A percentile compares a stretch with the other conserved stretches of the same genome.
phyloP scores from a whole-genome alignment of 108 stramenopile species.

The Bacterosira constricta region DNA sequence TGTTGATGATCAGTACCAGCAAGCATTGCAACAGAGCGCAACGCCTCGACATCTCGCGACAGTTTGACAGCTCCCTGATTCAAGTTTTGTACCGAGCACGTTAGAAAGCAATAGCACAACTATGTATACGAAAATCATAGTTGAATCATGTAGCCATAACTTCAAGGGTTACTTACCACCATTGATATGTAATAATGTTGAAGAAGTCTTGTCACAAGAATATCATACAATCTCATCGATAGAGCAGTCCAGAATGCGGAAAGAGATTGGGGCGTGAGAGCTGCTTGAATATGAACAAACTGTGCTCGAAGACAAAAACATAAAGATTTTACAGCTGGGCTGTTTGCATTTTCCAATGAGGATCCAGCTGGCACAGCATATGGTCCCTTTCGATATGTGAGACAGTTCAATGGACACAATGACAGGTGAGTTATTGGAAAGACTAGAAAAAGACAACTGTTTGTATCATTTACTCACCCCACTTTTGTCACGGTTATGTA shows the following conservation, averaged over 20 bases:
- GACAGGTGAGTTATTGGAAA: too few relatives aligned
- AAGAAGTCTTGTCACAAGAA: constrained; percentile 74
- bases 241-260: constrained; percentile 87
- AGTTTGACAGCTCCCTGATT: constrained; percentile 77
- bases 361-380: constrained; percentile 79
- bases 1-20: constrained; percentile 83
- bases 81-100: not conserved
- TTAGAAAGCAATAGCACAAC: too few relatives aligned
- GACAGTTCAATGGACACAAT: too few relatives aligned
- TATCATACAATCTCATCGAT: constrained; percentile 86
- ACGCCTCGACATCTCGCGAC: constrained; percentile 82
- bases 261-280: constrained; percentile 74
- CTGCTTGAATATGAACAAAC: constrained; percentile 84
- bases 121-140: too few relatives aligned
- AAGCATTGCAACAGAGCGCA: constrained; percentile 79
- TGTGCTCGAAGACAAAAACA: constrained; percentile 81
- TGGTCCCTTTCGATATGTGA: constrained; percentile 53
- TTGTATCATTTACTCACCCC: too few relatives aligned
- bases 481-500: constrained; percentile 57
- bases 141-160: too few relatives aligned
- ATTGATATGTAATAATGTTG: constrained; percentile 79
- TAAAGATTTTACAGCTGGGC: constrained; percentile 84
- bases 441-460: too few relatives aligned
- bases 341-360: constrained; percentile 74
- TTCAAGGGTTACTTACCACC: constrained; percentile 26